Evolutionary conservation across 192 early-diverging fungal genomes (phyloP).

Genomic region (Coemansia sp.): DNA sequence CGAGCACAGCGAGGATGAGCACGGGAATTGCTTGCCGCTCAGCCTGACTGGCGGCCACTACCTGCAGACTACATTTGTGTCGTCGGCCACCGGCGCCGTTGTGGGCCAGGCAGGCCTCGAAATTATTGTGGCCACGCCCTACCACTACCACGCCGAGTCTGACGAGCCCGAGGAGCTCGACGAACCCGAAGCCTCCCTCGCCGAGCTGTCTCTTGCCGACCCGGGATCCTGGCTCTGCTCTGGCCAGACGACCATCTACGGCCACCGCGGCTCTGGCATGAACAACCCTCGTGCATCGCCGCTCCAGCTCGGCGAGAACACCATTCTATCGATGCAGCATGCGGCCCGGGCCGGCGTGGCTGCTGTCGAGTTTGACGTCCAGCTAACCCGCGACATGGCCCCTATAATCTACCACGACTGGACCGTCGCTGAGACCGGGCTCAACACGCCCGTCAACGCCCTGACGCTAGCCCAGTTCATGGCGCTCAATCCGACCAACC

Average conservation of each 20-base stretch:
- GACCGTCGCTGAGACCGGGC: constrained; percentile 66
- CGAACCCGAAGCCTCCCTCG: neutral
- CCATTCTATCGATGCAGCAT: constrained; percentile 75
- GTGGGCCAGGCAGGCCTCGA: constrained; percentile 37
- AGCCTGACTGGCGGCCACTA: constrained; percentile 27
- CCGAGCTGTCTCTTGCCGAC: neutral
- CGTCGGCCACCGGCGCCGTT: constrained; percentile 13
- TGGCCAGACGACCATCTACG: constrained; percentile 57
- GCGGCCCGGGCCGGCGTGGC: constrained; percentile 77
- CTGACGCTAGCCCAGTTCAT: constrained; percentile 69
- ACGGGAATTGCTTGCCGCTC: constrained; percentile 19
- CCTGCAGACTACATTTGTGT: constrained; percentile 25
- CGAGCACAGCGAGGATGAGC: constrained; percentile 20
- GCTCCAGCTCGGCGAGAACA: constrained; percentile 90
- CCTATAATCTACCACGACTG: constrained; percentile 94
- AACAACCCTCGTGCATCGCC: constrained; percentile 54
- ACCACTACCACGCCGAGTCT: neutral
- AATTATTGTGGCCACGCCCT: constrained; percentile 31
- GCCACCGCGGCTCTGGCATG: constrained; percentile 86
- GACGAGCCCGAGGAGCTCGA: neutral
- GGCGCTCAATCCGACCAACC: constrained; percentile 47
- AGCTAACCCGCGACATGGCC: constrained; percentile 80
- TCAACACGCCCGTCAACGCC: constrained; percentile 61
- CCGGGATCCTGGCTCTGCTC: neutral
- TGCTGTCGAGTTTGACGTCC: constrained; percentile 94